Conservation (phyloP, 495 filamentous ascomycete species). For the Aspergillus bridgeri region DNA sequence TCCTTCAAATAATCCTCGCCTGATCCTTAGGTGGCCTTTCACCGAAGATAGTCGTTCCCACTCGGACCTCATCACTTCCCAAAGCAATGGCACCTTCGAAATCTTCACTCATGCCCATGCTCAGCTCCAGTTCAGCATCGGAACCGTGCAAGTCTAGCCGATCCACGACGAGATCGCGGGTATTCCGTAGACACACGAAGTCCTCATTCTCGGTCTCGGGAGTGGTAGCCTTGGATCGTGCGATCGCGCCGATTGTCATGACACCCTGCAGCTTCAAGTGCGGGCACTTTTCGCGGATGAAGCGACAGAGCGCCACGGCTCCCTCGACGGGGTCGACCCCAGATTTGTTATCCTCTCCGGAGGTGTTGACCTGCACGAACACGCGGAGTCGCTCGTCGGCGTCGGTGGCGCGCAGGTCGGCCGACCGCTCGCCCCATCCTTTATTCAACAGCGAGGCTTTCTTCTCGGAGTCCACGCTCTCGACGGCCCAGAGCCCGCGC, state of each 20-base stretch:
- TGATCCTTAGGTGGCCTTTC: slow-evolving; percentile 69
- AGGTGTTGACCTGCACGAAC: slow-evolving; percentile 94
- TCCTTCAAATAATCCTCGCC: slow-evolving; percentile 44
- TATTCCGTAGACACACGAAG: slow-evolving; percentile 65
- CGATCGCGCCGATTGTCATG: slow-evolving; percentile 97
- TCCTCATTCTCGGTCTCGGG: slow-evolving; percentile 85
- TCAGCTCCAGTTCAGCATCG: slow-evolving; percentile 54
- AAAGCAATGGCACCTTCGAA: slow-evolving; percentile 83
- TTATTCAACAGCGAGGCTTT: slow-evolving; percentile 81
- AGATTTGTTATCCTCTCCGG: slow-evolving; percentile 79
- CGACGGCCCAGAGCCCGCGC: slow-evolving; percentile 88
- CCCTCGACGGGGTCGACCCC: slow-evolving; percentile 61
- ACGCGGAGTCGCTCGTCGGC: slow-evolving; percentile 52
- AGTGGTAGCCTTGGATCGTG: slow-evolving; percentile 65
- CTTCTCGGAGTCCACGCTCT: slow-evolving; percentile 81
- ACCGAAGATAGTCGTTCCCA: slow-evolving; percentile 93
- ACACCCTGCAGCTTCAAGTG: slow-evolving; percentile 72
- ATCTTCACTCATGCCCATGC: slow-evolving; percentile 90
- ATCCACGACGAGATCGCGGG: slow-evolving; percentile 59
- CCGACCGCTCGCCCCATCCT: slow-evolving; percentile 56
- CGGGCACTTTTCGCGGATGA: slow-evolving; percentile 66
- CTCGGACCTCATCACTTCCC: slow-evolving; percentile 90
- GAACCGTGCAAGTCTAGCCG: slow-evolving; percentile 43
- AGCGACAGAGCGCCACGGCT: slow-evolving; percentile 57
- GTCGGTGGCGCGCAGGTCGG: slow-evolving; percentile 20